Evolutionary conservation across 306 rosid genomes (phyloP).

Genomic region (Argentina anserina): DNA sequence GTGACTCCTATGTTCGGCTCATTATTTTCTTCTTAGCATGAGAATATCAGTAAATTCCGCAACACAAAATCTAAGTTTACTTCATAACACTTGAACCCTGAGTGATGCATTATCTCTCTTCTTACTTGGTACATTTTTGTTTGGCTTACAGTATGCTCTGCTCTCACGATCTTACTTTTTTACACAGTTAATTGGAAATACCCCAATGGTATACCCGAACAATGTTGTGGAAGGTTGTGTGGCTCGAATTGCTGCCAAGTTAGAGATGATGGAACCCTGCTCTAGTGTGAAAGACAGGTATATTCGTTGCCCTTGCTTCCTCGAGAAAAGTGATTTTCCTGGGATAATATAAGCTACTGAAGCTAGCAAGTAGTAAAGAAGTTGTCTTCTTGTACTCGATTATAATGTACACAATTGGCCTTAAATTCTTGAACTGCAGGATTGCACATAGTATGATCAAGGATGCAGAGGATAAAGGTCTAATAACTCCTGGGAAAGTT

Average conservation of each 20-base stretch:
- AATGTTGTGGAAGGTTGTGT: slow-evolving; percentile 64
- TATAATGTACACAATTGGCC: background rate
- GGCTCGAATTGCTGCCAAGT: slow-evolving; percentile 72
- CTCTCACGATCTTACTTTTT: background rate
- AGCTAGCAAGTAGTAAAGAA: slow-evolving; percentile 18
- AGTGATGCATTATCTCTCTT: background rate
- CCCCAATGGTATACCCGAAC: slow-evolving; percentile 73
- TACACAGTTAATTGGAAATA: slow-evolving; percentile 60
- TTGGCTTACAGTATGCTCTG: background rate
- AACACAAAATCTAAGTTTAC: too few species aligned
- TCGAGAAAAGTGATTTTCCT: background rate
- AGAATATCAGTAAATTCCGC: too few species aligned
- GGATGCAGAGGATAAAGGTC: slow-evolving; percentile 78
- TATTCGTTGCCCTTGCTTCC: background rate
- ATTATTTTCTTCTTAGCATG: too few species aligned
- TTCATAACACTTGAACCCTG: background rate
- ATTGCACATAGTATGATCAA: slow-evolving; percentile 72
- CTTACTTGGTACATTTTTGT: background rate
- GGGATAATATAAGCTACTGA: slow-evolving; percentile 36
- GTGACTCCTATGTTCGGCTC: too few species aligned
- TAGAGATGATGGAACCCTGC: slow-evolving; percentile 75
- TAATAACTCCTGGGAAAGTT: slow-evolving; percentile 83
- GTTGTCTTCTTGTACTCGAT: background rate
- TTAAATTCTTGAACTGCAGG: slow-evolving; percentile 34
- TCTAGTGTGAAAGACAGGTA: slow-evolving; percentile 77